These are phyloP conservation scores for Astragalus glycyphyllos DNA, from an alignment of 306 rosid species.

Conservation along the genomic window DNA sequence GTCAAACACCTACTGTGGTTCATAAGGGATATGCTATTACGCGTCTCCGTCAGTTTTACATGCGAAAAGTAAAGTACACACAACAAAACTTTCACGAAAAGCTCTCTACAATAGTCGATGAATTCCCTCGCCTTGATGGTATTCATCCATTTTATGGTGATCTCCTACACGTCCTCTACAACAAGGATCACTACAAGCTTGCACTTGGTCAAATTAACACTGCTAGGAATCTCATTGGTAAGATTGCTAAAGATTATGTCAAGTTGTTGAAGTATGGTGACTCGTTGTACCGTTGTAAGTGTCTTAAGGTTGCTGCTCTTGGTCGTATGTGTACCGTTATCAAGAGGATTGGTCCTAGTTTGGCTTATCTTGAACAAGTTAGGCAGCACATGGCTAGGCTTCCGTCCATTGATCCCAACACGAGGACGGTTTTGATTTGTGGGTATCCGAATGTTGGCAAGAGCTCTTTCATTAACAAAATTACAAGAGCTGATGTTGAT, in stretches of 20 bases:
- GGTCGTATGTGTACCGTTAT: slow-evolving; percentile 95
- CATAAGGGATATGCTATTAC: slow-evolving; percentile 87
- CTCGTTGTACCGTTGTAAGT: slow-evolving; percentile 78
- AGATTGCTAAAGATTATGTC: slow-evolving; percentile 83
- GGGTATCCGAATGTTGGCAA: slow-evolving; percentile 95
- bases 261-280: slow-evolving; percentile 85
- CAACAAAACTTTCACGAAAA: slow-evolving; percentile 76
- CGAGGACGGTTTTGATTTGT: slow-evolving; percentile 77
- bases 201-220: slow-evolving; percentile 91
- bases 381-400: slow-evolving; percentile 95
- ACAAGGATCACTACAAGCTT: slow-evolving; percentile 94
- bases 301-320: slow-evolving; percentile 87
- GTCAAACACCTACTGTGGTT: slow-evolving; percentile 89
- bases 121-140: slow-evolving; percentile 81
- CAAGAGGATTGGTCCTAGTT: slow-evolving; percentile 83
- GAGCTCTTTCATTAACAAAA: slow-evolving; percentile 90
- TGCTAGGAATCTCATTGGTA: slow-evolving; percentile 81
- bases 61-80: slow-evolving; percentile 90
- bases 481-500: slow-evolving; percentile 90
- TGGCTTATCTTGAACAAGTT: slow-evolving; percentile 90
- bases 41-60: slow-evolving; percentile 80
- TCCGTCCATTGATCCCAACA: slow-evolving; percentile 86
- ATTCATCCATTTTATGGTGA: slow-evolving; percentile 88
- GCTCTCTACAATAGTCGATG: slow-evolving; percentile 77
- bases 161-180: slow-evolving; percentile 85